Base-by-base conservation (phyloP, 2,329 filamentous ascomycete genomes). In the Didymella sp. region DNA sequence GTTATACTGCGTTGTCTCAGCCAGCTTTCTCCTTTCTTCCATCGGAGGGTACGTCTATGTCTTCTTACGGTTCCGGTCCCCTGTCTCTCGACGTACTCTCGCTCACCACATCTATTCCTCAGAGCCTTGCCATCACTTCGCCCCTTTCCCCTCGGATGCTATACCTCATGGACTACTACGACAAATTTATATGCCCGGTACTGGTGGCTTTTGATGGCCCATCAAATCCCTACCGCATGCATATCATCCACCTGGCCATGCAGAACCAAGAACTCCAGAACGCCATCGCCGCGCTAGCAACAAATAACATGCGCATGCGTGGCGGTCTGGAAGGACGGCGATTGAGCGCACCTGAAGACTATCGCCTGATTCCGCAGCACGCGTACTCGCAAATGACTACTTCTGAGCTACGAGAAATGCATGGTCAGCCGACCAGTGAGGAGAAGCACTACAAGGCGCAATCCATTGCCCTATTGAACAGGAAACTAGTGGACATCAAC, bases 91-190 rank as follows among this genome's bases (percentile, higher is more conserved):
- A 76, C 69, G 72, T 73, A 64, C 62, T 69, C 67, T 64, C 71
- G 71, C 73, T 76, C 73, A 75, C 70, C 69, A 71, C 71, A 73
- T 72, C 75, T 68, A 72, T 77, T 69, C 74, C 69, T 71, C 73
- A 72, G 76, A 79, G 63, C 77, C 79, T 70, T 80, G 77, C 68
- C 79, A 77, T 68, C 83, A 83, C 80, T 81, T 80, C 72, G 77
- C 80, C 82, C 66, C 79, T 91, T 68, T 87, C 91, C 59, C 86
- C 89, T 56, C 89, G 92, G 71, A 89, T 96, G 80, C 89, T 90
- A 63, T 96, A 90, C 77, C 89, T 96, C 72, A 89, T 97, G 80
- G 90, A 96, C 73, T 96, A 96, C 77, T 97, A 96, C 77, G 89
- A 93, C 72, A 92, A 92, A 75, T 90, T 91, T 71, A 93, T 98